These are phyloP conservation scores for Capillidium heterosporum DNA, from an alignment of 371 early-diverging fungal genomes.

Conservation along the genomic window DNA sequence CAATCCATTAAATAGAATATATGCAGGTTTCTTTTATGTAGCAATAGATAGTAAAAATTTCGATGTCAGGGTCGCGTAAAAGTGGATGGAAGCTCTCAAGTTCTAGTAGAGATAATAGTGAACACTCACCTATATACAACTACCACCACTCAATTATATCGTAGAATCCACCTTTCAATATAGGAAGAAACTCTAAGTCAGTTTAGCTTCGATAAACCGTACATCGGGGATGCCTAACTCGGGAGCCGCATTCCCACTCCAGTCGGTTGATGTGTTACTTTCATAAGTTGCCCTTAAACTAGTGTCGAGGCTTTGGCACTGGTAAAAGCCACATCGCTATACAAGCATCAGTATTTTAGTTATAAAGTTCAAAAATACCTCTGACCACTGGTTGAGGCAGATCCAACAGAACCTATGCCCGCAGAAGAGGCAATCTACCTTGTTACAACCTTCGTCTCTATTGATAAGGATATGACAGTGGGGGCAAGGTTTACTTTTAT, in stretches of 20 bases:
- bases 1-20: too few relatives aligned
- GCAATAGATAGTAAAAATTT: too few relatives aligned
- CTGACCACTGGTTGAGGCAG: slow-evolving; percentile 19
- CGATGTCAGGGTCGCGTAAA: too few relatives aligned
- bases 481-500: slow-evolving; percentile 38
- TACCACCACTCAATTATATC: too few relatives aligned
- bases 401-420: slow-evolving; percentile 56
- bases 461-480: slow-evolving; percentile 54
- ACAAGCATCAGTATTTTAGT: neutral
- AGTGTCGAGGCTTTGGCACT: slow-evolving; percentile 9
- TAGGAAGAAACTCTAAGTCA: slow-evolving; percentile 1
- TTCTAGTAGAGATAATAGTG: too few relatives aligned
- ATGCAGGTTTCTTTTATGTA: too few relatives aligned
- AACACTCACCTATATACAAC: too few relatives aligned
- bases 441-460: slow-evolving; percentile 62
- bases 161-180: too few relatives aligned
- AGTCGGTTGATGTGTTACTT: neutral
- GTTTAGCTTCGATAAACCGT: slow-evolving; percentile 21
- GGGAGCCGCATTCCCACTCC: slow-evolving; percentile 9
- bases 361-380: slow-evolving; percentile 5
- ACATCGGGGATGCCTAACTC: slow-evolving; percentile 33
- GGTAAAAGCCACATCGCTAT: slow-evolving; percentile 20
- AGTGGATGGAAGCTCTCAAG: too few relatives aligned
- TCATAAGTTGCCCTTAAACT: neutral
- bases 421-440: slow-evolving; percentile 55